Base-by-base conservation (phyloP, 2,329 filamentous ascomycete species). In the Colletotrichum gloeosporioides region DNA sequence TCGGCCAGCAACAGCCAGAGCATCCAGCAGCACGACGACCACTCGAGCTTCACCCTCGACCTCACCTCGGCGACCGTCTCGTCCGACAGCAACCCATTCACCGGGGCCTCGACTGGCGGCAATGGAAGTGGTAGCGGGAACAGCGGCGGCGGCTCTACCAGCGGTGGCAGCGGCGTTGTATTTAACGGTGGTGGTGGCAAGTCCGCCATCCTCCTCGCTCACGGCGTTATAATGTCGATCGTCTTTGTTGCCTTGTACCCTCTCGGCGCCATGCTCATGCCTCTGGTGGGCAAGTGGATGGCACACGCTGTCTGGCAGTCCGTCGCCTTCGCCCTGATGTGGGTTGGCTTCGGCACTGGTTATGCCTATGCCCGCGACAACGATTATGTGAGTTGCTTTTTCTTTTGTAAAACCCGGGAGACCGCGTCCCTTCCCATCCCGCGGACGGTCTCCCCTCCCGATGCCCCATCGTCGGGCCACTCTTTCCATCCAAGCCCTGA, bases 211-310 rank as follows among this genome's bases (percentile, higher is more conserved):
- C 64, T 87, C 18, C 80, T 86, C 8, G 82, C 88, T 0, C 92
- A 93, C 77, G 92, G 91, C 65, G 86, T 92, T 78, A 84, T 93
- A 79, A 92, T 93, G 91, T 88, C 88, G 31, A 80, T 93, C 62
- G 89, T 90, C 22, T 92, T 93, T 78, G 87, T 90, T 5, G 79
- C 90, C 15, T 83, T 92, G 27, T 93, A 92, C 78, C 92, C 92
- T 1, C 78, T 93, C 4, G 92, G 92, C 7, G 87, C 92, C 10
- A 84, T 91, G 5, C 81, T 92, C 55, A 93, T 93, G 89, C 90
- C 92, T 4, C 77, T 93, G 5, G 77, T 92, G 8, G 88, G 90
- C 61, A 90, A 87, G 63, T 93, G 89, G 89, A 81, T 88, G 69
- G 78, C 91, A n/a, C 92, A 94, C 79, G 90, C 87, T 8, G 83